Percentiles rank a stretch among this genome's conserved stretches.
Conservation (phyloP, 495 filamentous ascomycete species). For the Lasiosphaeria miniovina region DNA sequence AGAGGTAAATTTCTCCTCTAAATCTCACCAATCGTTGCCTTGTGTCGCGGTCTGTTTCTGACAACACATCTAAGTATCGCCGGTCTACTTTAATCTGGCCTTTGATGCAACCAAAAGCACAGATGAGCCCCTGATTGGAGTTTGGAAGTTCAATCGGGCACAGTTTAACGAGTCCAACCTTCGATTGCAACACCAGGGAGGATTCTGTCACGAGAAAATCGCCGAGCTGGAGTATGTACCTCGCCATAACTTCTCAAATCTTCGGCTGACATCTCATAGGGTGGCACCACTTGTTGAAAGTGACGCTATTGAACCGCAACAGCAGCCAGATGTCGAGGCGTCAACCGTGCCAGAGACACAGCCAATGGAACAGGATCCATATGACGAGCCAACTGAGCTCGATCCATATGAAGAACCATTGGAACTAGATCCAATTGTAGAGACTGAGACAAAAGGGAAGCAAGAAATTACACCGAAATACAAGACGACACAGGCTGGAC, state of each 20-base stretch:
- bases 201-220: background rate
- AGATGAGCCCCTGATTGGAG: background rate
- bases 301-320: background rate
- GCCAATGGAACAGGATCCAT: background rate
- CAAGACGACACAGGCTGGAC: too few relatives aligned
- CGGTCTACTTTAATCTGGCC: background rate
- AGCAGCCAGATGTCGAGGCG: background rate
- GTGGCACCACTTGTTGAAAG: background rate
- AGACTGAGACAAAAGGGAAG: too few relatives aligned
- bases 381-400: too few relatives aligned
- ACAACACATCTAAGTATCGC: background rate
- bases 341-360: background rate
- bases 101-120: background rate
- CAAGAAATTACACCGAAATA: too few relatives aligned
- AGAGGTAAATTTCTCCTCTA: conserved; percentile 12
- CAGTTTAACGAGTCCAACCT: background rate
- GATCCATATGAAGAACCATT: too few relatives aligned
- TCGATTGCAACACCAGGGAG: background rate
- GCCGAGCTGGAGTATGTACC: background rate
- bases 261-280: background rate
- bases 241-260: background rate
- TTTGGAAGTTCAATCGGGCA: background rate
- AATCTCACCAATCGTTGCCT: background rate
- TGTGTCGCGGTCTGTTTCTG: too few relatives aligned
- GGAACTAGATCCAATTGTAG: too few relatives aligned